Base-by-base conservation (phyloP, 169 alveolate species). In the Plasmodium relictum region DNA sequence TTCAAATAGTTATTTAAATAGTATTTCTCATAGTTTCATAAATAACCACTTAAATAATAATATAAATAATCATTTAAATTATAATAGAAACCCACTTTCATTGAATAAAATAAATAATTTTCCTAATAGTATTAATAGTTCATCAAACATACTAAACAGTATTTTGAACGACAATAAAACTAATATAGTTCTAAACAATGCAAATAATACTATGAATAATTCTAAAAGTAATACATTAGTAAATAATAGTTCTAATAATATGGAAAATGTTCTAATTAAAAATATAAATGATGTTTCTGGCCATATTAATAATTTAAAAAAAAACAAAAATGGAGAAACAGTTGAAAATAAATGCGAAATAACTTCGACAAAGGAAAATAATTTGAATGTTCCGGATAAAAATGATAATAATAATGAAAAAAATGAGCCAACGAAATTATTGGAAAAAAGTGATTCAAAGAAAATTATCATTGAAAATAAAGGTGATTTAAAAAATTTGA, bases 1-100 rank as follows among this genome's bases (percentile, higher is more conserved):
- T 24, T 48, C 86, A 9, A 39, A 56, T 16, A 59, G 61, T 18
- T 56, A 73, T 22, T 1, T 44, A 52, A 69, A 42, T n/a, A 37
- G 14, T 26, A 18, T 69, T 3, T 41, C 76, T 3, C 31, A 16
- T 54, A 69, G 44, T 31, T 50, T 54, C 44, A 8, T 58, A 52
- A 73, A 73, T 61, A 62, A 62, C 22, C 50, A 61, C 24, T 50
- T 50, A 41, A 72, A 72, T 59, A 61, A 42, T 20, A 52, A 22
- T 50, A 50, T 72, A 42, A 72, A 59, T 18, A n/a, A 39, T 16
- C 14, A 26, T 50, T 24, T 24, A 62, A n/a, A 7, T 6, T 26
- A 24, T 6, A 54, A 44, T 42, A 45, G 66, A 41, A 22, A 8
- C 6, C 10, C 86, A 0, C 50, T 44, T 9, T 14, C 71, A 9